Conservation (phyloP, 441 rosid species). For the Jatropha multifida region DNA sequence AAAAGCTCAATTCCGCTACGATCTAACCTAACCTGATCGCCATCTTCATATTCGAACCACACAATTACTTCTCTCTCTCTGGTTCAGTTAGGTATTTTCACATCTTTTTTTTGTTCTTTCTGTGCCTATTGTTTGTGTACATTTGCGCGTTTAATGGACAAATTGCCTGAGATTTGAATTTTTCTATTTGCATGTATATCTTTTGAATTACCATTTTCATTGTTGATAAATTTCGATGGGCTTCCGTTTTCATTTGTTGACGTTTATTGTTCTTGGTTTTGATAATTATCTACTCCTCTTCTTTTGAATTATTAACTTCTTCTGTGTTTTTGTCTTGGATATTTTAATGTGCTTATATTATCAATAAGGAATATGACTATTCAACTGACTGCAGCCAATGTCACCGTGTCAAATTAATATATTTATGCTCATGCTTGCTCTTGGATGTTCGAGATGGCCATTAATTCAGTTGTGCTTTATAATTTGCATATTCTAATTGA, state of each 20-base stretch:
- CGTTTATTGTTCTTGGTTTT: neutral
- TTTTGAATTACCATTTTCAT: neutral
- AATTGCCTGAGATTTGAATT: neutral
- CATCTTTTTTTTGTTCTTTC: neutral
- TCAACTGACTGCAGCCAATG: neutral
- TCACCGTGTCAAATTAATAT: neutral
- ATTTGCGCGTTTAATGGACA: neutral
- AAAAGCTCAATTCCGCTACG: neutral
- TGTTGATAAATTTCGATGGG: neutral
- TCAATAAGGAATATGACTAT: neutral
- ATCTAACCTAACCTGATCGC: neutral
- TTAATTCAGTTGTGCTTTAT: too few relatives aligned
- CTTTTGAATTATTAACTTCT: neutral
- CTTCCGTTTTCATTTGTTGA: neutral
- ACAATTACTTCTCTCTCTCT: neutral
- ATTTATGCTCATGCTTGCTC: neutral
- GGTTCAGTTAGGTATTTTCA: constrained; percentile 4
- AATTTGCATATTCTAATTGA: neutral
- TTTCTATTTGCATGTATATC: neutral
- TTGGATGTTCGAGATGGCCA: too few relatives aligned
- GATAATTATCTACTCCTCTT: neutral
- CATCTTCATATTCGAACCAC: neutral
- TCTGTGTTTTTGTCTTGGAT: too few relatives aligned
- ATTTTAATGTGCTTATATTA: neutral
- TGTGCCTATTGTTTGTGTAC: neutral